A percentile compares a stretch with the other conserved stretches of the same genome.
phyloP scores from a whole-genome alignment of 768 basidiomycete species.

The Tulasnella sp. region DNA sequence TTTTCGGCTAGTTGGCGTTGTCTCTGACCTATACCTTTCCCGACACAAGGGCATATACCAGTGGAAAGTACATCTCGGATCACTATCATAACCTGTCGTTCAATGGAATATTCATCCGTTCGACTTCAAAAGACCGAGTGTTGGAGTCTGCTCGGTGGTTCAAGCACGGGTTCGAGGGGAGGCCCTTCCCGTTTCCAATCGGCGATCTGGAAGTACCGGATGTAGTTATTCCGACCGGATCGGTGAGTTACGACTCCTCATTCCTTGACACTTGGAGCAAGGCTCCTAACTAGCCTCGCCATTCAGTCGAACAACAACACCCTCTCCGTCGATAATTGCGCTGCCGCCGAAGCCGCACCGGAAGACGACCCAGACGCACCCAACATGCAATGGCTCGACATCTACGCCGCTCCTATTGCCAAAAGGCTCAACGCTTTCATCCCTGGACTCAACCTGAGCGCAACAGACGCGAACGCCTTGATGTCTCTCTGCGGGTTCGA shows the following conservation, averaged over 20 bases:
- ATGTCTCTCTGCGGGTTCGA: conserved; percentile 33
- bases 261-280: neutral
- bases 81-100: neutral
- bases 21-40: no score
- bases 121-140: conserved; percentile 18
- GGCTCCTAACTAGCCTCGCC: neutral
- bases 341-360: neutral
- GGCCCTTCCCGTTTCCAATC: neutral
- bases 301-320: conserved; percentile 26
- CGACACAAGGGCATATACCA: neutral
- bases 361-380: neutral
- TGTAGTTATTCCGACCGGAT: conserved; percentile 18
- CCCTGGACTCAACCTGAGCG: conserved; percentile 16
- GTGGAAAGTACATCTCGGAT: conserved; percentile 8
- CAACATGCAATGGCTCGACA: conserved; percentile 20
- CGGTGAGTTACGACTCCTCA: neutral
- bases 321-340: conserved; percentile 5
- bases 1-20: neutral
- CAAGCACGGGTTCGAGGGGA: conserved; percentile 27
- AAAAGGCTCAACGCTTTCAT: conserved; percentile 9
- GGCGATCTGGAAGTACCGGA: neutral
- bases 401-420: conserved; percentile 23
- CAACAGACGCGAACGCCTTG: conserved; percentile 1
- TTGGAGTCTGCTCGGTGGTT: conserved; percentile 32
- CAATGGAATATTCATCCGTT: conserved; percentile 22